Base-by-base conservation (phyloP, 2,329 filamentous ascomycete species). In the Aureobasidium sp. region DNA sequence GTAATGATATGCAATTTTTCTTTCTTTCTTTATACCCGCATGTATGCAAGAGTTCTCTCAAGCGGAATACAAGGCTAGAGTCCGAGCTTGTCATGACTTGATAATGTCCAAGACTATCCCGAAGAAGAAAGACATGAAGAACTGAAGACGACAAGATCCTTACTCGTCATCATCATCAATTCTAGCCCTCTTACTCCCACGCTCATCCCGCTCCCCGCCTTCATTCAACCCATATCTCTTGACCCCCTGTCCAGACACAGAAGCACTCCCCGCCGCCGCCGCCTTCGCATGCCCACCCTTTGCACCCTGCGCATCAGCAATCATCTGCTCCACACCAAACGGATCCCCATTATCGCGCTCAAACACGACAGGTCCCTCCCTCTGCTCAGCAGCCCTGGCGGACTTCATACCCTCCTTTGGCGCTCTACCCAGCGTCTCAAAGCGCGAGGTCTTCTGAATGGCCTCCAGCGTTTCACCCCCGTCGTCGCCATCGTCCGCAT, bases 281-380 rank as follows among this genome's bases (percentile, higher is more conserved):
- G 69, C 72, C 85, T 47, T 37, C 21, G 38, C 31, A 13, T 21
- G 3, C 4, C 57, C 46, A 58, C 78, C 73, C 78, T 84, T 68
- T 81, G n/a, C 27, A 9, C 15, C n/a, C 23, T 79, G 79, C 27
- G 81, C 91, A 73, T 96, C 91, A 37, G 84, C 87, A 71, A 99
- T 84, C 78, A 99, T 95, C 69, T 89, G 89, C 71, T 95, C 91
- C 66, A 97, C 94, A 53, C 95, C 92, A 73, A 97, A 97, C 0
- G 91, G 91, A 74, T 97, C 79, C 42, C 73, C 73, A 70, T 31
- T 75, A 57, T 96, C 93, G 74, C 93, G 95, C 74, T 97, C 93
- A 68, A 99, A 99, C 73, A 96, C 89, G 29, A 99, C 94, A 0
- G 94, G 94, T 5, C 94, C 94, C 68, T 95, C 89, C 60, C 92